Evolutionary conservation across 78 protist genomes (phyloP), one percentile per base, ranked within the genome.

Genomic region (Emiliania huxleyi): DNA sequence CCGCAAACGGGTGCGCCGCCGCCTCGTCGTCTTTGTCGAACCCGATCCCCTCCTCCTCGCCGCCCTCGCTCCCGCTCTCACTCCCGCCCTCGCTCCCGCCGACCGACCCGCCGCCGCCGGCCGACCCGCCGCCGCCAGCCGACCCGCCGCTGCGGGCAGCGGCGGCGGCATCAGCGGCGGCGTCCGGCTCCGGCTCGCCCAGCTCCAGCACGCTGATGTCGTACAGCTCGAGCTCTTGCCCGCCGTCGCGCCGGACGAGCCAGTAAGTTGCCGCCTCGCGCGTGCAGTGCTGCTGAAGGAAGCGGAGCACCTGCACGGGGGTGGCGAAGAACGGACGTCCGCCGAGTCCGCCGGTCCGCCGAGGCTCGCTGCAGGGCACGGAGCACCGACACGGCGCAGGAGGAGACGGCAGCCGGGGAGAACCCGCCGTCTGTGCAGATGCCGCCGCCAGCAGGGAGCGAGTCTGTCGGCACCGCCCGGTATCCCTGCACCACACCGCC

Each of bases 201-300:
- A 49, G 26, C 26, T 29, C 44, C 25, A n/a, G 21, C 46, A 2
- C 43, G 52, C 40, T 3, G 35, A 44, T 44, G 43, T 81, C 88
- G 37, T 18, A 81, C 38, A 81, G 88, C 43, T 81, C 43, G 25
- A 44, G 43, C 84, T 73, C 84, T 8, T 35, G 55, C 21, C 38
- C 22, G 88, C 40, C 88, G 11, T 81, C 29, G 33, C 15, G 35
- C 55, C 56, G 25, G 37, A 40, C 21, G 43, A 81, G 88, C 33
- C 18, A 42, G 35, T 81, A 81, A 4, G 88, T 81, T 1, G 33
- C 15, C 43, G n/a, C 88, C 56, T 81, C 56, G n/a, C 88, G 56
- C 37, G 56, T 37, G 71, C 93, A 91, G 88, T 69, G 0, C 23
- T 2, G 69, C 69, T 71, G 75, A 5, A 91, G 93, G 48, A 81